Evolutionary conservation across 2,329 filamentous ascomycete genomes (phyloP), one percentile per base, ranked within the genome.

Genomic region (Aspergillus sp.): DNA sequence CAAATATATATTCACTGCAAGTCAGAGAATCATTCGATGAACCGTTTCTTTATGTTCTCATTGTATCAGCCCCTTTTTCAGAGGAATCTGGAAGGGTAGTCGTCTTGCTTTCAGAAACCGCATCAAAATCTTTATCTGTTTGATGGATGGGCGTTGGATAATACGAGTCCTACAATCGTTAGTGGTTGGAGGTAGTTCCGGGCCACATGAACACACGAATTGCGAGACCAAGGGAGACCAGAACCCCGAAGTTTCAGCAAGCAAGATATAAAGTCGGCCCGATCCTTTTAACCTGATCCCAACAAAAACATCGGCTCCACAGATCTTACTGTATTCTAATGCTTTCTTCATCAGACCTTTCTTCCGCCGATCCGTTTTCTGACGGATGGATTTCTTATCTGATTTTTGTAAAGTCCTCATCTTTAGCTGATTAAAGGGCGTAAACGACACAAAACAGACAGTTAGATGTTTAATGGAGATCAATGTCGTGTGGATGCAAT

Each of bases 211-310:
- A 47, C 45, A 11, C 20, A 47, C 45, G 4, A 59, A 26, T 31
- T 54, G 42, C 7, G 53, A 52, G 14, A 10, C 36, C 12, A 55
- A 4, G 11, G n/a, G 51, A 4, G 50, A 51, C 58, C 50, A 60
- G 46, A 60, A 56, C 29, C 46, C 54, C n/a, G 42, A 45, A n/a
- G 31, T 22, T 36, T 60, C 45, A 18, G 31, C 26, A 6, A 29
- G 32, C 20, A 60, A 49, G 22, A 22, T 51, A 20, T 18, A 56
- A 11, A 60, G 42, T 46, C 45, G 16, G 12, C 54, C 54, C 49
- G 42, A 54, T n/a, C 53, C 45, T 29, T 32, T 14, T 11, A 60
- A 26, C 7, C 42, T 9, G 20, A 60, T 60, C 3, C 50, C 54
- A 4, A 60, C 32, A 18, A 31, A 60, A 47, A 56, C n/a, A 32